phyloP scores from a whole-genome alignment of 257 asterid genomes.

The Striga asiatica region DNA sequence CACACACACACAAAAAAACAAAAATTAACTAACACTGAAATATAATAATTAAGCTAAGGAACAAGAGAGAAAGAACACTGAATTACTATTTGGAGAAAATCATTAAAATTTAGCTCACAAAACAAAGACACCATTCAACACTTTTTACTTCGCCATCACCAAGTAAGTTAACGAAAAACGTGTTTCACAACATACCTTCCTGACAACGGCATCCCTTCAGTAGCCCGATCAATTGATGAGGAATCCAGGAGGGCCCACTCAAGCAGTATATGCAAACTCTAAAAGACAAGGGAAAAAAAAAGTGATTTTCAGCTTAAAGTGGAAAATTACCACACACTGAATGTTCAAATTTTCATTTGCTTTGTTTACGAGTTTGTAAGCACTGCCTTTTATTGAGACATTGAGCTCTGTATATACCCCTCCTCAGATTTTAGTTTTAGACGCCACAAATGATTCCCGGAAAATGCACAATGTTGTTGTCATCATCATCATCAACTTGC shows the following conservation, averaged over 20 bases:
- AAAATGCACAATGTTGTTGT: neutral
- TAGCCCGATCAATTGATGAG: neutral
- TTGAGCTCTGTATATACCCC: too few relatives aligned
- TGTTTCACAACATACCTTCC: neutral
- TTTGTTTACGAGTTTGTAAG: too few relatives aligned
- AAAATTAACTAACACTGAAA: too few relatives aligned
- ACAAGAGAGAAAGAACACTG: neutral
- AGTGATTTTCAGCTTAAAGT: neutral
- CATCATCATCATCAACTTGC: neutral
- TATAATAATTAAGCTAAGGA: neutral
- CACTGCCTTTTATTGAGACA: neutral
- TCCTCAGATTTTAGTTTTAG: neutral
- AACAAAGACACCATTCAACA: too few relatives aligned
- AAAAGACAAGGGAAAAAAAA: neutral
- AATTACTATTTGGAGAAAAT: too few relatives aligned
- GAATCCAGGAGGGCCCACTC: neutral
- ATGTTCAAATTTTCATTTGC: too few relatives aligned
- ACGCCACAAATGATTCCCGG: slow-evolving; percentile 14
- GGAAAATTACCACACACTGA: neutral
- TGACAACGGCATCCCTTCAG: neutral
- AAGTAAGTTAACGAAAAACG: too few relatives aligned
- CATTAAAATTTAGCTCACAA: too few relatives aligned
- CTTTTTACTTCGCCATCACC: too few relatives aligned
- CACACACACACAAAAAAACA: too few relatives aligned
- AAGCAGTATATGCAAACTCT: too few relatives aligned